Percentiles rank a stretch among this genome's conserved stretches.
Evolutionary conservation across 2,329 filamentous ascomycete genomes (phyloP).

Genomic region (Bipolaris cookei): DNA sequence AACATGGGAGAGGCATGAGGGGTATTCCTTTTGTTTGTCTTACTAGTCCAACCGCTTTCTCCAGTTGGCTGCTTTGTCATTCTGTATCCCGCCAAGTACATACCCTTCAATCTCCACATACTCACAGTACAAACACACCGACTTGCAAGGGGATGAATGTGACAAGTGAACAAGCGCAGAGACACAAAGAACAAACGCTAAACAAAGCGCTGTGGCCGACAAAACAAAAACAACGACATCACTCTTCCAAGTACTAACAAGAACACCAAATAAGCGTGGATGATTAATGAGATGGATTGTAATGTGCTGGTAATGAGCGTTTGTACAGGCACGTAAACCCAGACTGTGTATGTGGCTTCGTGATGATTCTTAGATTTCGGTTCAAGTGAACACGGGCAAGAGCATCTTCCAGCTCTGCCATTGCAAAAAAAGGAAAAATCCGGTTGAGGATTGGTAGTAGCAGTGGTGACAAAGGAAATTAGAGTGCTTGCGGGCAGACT

Average conservation of each 20-base stretch:
- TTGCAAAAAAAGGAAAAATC: slow-evolving; percentile 38
- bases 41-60: slow-evolving; percentile 25
- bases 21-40: slow-evolving; percentile 32
- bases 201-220: slow-evolving; percentile 5
- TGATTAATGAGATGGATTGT: slow-evolving; percentile 28
- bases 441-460: slow-evolving; percentile 42
- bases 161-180: slow-evolving; percentile 33
- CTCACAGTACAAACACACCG: slow-evolving; percentile 25
- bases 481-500: slow-evolving; percentile 38
- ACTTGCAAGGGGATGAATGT: slow-evolving; percentile 40
- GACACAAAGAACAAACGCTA: slow-evolving; percentile 19
- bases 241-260: slow-evolving; percentile 30
- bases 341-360: slow-evolving; percentile 39
- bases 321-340: slow-evolving; percentile 40
- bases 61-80: slow-evolving; percentile 29
- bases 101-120: slow-evolving; percentile 27
- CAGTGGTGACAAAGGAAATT: slow-evolving; percentile 46
- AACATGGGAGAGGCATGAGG: slow-evolving; percentile 4
- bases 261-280: slow-evolving; percentile 21
- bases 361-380: slow-evolving; percentile 42
- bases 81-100: slow-evolving; percentile 39
- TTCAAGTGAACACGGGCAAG: slow-evolving; percentile 34
- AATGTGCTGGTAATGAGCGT: slow-evolving; percentile 28
- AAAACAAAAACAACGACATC: slow-evolving; percentile 16
- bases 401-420: slow-evolving; percentile 39